Evolutionary conservation across 129 eudicot species (phyloP), one percentile per base, ranked within the genome.

Genomic region (Daucus carota): DNA sequence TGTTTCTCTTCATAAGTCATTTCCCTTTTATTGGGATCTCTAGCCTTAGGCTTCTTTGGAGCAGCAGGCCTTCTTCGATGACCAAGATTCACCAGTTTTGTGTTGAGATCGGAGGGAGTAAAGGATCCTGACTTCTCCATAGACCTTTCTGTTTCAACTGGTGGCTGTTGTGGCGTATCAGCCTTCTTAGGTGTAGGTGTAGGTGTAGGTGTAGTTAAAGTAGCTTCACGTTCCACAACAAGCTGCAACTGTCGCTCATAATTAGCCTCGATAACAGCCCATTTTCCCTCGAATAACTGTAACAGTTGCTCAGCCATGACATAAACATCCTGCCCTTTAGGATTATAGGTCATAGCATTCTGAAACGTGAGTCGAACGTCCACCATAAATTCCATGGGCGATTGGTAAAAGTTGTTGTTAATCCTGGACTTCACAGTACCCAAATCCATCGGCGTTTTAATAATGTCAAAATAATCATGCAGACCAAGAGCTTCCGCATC

Each of bases 1-100:
- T 90, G 96, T 84, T 93, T 93, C 78, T 93, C 98, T 16, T 88
- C 92, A 81, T 86, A 87, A 1, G 96, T 93, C 98, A 93, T 93
- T 68, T 90, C 96, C 82, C 98, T 85, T 80, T 93, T 90, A 79
- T 85, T 76, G 3, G 80, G 74, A 80, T 93, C 98, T 76, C 79
- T 90, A 33, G 98, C 97, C 84, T 87, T 90, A 0, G 97, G 98
- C 81, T 93, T 90, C 89, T 88, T 93, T 47, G 88, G 79, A 6
- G 83, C 73, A 79, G 83, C 73, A 32, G 74, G 66, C 84, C 83
- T 82, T 28, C 84, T 87, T 28, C 77, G 33, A 43, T 80, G 81
- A 42, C 86, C 78, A 46, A 72, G 24, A 77, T 52, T 82, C 20
- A 31, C 31, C 13, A 62, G 54, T 79, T 78, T 90, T 50, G 82